phyloP scores from a whole-genome alignment of 768 basidiomycete genomes.

The Suillus clintonianus region DNA sequence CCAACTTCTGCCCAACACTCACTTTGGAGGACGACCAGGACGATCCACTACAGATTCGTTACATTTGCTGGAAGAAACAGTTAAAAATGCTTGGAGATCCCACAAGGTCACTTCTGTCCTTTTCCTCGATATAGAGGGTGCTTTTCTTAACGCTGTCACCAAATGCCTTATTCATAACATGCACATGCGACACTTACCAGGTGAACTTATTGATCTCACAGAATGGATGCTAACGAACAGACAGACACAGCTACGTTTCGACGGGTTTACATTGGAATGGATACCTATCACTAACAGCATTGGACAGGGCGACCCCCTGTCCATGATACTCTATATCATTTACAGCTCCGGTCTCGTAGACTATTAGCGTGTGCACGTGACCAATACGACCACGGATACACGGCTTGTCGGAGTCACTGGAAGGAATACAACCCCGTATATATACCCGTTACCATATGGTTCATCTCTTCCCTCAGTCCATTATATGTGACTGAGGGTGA shows the following conservation, averaged over 20 bases:
- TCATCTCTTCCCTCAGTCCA: no score
- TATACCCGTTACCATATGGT: no score
- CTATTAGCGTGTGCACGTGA: no score
- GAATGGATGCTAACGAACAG: conserved; percentile 7
- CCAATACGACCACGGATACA: no score
- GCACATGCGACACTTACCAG: conserved; percentile 20
- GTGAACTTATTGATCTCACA: conserved; percentile 6
- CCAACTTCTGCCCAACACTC: conserved; percentile 33
- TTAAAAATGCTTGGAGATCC: conserved; percentile 40
- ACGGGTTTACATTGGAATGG: conserved; percentile 11
- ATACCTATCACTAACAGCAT: conserved; percentile 14
- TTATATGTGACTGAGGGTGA: no score
- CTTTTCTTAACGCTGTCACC: conserved; percentile 40
- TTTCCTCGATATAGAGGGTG: conserved; percentile 15
- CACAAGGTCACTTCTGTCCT: conserved; percentile 35
- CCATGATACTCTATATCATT: conserved; percentile 25
- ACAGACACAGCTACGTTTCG: conserved; percentile 12
- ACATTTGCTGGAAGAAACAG: conserved; percentile 29
- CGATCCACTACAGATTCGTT: conserved; percentile 29
- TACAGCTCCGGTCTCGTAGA: conserved; percentile 28
- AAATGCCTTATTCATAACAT: conserved; percentile 35
- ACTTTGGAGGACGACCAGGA: conserved; percentile 33
- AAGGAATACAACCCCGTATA: no score
- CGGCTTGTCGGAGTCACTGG: no score
- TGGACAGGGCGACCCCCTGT: conserved; percentile 31